Evolutionary conservation across 495 filamentous ascomycete species (phyloP).

Genomic region (Oidiodendron maius): DNA sequence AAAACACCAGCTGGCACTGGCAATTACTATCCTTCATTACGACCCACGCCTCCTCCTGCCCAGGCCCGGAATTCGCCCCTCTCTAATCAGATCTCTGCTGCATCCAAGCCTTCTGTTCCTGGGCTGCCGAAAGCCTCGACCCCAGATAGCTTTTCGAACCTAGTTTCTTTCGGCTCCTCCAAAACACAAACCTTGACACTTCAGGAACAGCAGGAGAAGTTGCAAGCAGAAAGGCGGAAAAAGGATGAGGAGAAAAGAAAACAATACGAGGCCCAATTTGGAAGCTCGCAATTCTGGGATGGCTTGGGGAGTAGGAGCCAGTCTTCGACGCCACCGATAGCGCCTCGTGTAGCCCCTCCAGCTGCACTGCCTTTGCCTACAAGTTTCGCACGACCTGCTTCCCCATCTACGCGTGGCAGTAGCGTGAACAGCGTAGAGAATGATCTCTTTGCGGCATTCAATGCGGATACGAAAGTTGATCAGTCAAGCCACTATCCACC

Average conservation of each 20-base stretch:
- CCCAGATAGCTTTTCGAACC: constrained; percentile 84
- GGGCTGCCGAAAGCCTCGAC: constrained; percentile 52
- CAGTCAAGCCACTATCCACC: constrained; percentile 55
- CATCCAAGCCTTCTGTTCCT: constrained; percentile 43
- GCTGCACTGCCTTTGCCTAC: constrained; percentile 14
- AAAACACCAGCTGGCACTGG: constrained; percentile 33
- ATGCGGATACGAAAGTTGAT: constrained; percentile 51
- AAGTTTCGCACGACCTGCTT: constrained; percentile 19
- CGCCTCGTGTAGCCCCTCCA: constrained; percentile 18
- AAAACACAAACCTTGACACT: constrained; percentile 65
- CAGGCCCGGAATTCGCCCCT: constrained; percentile 26
- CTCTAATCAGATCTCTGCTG: constrained; percentile 25
- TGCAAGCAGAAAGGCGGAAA: constrained; percentile 70
- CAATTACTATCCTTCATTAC: constrained; percentile 52
- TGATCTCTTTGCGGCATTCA: constrained; percentile 59
- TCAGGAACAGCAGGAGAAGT: constrained; percentile 74
- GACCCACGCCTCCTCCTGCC: constrained; percentile 55
- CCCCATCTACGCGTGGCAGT: constrained; percentile 18
- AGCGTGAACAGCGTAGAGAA: constrained; percentile 31
- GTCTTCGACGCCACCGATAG: constrained; percentile 6
- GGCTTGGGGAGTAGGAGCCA: constrained; percentile 36
- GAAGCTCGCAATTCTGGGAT: constrained; percentile 68
- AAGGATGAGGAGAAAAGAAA: constrained; percentile 68
- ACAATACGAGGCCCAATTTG: constrained; percentile 68
- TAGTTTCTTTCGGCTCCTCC: constrained; percentile 65